These are phyloP conservation scores for Neurospora intermedia DNA, from an alignment of 495 filamentous ascomycete species.

Conservation along the genomic window DNA sequence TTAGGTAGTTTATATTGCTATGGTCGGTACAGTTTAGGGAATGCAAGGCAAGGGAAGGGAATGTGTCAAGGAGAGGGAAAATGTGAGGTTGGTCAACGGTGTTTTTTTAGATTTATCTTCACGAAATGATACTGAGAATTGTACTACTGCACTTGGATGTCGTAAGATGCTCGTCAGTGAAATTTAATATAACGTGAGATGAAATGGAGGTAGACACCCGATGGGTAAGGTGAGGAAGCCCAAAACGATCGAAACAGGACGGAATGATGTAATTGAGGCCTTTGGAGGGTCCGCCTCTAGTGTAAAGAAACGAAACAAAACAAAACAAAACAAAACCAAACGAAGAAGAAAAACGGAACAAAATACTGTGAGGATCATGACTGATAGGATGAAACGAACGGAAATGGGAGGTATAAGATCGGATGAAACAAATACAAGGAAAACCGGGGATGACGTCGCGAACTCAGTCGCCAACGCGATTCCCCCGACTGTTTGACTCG, in stretches of 20 bases:
- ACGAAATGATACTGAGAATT: neutral
- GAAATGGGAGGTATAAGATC: neutral
- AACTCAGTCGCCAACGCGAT: too few relatives aligned
- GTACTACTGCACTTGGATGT: neutral
- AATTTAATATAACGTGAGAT: too few relatives aligned
- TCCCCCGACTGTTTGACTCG: neutral
- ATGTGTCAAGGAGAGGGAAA: neutral
- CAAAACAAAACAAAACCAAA: neutral
- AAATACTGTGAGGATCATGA: neutral
- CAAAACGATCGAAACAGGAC: neutral
- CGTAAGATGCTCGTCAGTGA: too few relatives aligned
- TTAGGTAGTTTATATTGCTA: neutral
- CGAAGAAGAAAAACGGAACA: neutral
- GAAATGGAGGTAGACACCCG: too few relatives aligned
- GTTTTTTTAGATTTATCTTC: neutral
- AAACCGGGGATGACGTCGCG: too few relatives aligned
- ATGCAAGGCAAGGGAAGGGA: neutral
- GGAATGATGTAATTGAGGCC: neutral
- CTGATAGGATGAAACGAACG: neutral
- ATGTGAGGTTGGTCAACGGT: too few relatives aligned
- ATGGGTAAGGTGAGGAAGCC: neutral
- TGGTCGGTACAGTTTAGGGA: neutral
- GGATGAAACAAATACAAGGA: neutral
- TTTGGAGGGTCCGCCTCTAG: neutral
- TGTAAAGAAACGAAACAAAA: neutral